phyloP scores from a whole-genome alignment of 2,329 filamentous ascomycete species.

The Verticillium albo-atrum region DNA sequence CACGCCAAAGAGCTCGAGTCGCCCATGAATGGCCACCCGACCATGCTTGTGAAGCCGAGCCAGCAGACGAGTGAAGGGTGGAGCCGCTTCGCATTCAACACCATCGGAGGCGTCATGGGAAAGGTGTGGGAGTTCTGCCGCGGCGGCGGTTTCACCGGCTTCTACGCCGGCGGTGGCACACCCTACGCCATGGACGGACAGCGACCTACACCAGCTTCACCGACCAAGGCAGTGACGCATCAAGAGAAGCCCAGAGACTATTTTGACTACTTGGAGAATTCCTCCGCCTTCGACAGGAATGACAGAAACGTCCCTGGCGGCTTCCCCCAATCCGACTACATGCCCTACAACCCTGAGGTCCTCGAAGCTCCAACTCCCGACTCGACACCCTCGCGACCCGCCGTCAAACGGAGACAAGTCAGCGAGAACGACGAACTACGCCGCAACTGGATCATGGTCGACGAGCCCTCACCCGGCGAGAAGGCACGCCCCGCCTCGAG shows the following conservation, averaged over 20 bases:
- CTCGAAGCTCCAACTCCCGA: conserved; percentile 27
- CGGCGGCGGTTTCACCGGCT: conserved; percentile 70
- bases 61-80: conserved; percentile 37
- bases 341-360: conserved; percentile 21
- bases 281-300: neutral
- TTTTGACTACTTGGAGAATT: neutral
- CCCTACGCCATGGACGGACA: conserved; percentile 54
- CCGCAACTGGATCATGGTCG: conserved; percentile 69
- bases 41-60: conserved; percentile 25
- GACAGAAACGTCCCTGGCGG: conserved; percentile 12
- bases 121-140: conserved; percentile 85
- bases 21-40: conserved; percentile 21
- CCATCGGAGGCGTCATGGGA: conserved; percentile 64
- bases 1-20: conserved; percentile 31
- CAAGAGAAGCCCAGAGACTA: neutral
- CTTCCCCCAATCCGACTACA: conserved; percentile 24
- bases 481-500: neutral
- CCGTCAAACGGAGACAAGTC: conserved; percentile 52
- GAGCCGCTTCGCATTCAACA: conserved; percentile 55
- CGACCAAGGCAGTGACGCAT: neutral
- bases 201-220: neutral
- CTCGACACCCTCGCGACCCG: conserved; percentile 38
- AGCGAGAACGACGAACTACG: conserved; percentile 52
- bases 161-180: conserved; percentile 77
- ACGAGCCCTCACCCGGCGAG: conserved; percentile 24